Base-by-base conservation (phyloP, 1,284 basidiomycete species). In the Ustilago curta region DNA sequence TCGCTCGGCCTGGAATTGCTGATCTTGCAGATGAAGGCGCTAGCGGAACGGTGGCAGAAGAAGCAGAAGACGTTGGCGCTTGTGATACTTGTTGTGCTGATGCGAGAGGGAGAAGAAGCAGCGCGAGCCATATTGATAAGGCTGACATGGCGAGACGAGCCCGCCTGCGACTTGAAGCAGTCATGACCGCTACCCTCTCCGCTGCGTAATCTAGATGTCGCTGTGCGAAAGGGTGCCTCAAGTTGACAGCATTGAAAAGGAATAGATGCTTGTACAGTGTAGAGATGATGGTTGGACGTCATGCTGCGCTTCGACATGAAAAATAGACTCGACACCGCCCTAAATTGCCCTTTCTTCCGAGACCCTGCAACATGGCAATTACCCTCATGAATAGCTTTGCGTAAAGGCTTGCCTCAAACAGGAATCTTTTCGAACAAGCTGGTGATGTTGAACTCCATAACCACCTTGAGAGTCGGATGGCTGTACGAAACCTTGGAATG, bases 1-100 rank as follows among this genome's bases (percentile, higher is more conserved):
- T 74, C 7, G 62, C 68, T 61, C 68, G 61, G 16, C 62, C 68
- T 2, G 68, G 68, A 16, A 70, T 70, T 1, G 68, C 68, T 43
- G 68, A 65, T 50, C 68, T 51, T 29, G 66, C 62, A 1, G 43
- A 56, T 1, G 71, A 51, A 9, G 71, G 59, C 3, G 59, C 16
- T 2, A 52, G 45, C 4, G 50, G 44, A 19, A 43, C 42, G 25
- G 44, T 52, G 2, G 62, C 21, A 7, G 71, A 62, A 12, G 55
- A 25, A 5, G 35, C 16, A 4, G 65, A 48, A 0, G 27, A 21
- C 7, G 56, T 25, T 14, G 67, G 52, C 6, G 53, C 47, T 52
- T 58, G 42, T 8, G 57, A 56, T 1, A 27, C n/a, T 35, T 65
- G 68, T 37, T 70, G 68, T 23, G 68, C 68, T 35, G 42, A 14